Base-by-base conservation (phyloP, 2,329 filamentous ascomycete species). In the Claviceps lovelessii region DNA sequence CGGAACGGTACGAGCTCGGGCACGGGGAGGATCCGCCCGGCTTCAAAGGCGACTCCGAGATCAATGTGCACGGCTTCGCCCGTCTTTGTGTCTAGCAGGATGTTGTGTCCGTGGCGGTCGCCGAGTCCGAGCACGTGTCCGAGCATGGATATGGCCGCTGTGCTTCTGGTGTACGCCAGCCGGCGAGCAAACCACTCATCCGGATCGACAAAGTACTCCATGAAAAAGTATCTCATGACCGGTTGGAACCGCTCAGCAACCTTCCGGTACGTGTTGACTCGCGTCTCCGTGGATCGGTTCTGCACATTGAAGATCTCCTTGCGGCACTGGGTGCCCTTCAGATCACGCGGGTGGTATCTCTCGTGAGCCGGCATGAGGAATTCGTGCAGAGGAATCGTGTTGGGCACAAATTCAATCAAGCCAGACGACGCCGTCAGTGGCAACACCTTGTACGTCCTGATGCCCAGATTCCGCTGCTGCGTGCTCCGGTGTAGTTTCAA, bases 51-150 rank as follows among this genome's bases (percentile, higher is more conserved):
- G 3, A 99, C 89, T 49, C 94, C 93, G 0, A 99, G 77, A 66
- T 98, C 93, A 61, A 98, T 98, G 68, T 98, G 93, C 2, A 98
- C 88, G 0, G 90, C 90, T 69, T 98, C 93, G 11, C 93, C 93
- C 1, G 84, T 94, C 63, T 85, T 84, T 57, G 86, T 81, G 67
- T 98, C 93, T 0, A 98, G 79, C 15, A 98, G 77, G 60, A 98
- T 98, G 66, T 98, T 98, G 72, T 98, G 91, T 1, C 90, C 90
- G 69, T 98, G 93, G 2, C 93, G 80, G 69, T 98, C 93, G 10
- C 93, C 93, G 0, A 98, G 79, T 2, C 94, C 93, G 0, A 98
- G 80, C 0, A 97, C 84, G 66, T 96, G 88, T 1, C 93, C 93
- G 0, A 98, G 81, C 63, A 98, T 96, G 0, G 90, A 96, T 56